These are phyloP conservation scores for Ceratonia siliqua DNA, from an alignment of 306 rosid species.

Conservation along the genomic window DNA sequence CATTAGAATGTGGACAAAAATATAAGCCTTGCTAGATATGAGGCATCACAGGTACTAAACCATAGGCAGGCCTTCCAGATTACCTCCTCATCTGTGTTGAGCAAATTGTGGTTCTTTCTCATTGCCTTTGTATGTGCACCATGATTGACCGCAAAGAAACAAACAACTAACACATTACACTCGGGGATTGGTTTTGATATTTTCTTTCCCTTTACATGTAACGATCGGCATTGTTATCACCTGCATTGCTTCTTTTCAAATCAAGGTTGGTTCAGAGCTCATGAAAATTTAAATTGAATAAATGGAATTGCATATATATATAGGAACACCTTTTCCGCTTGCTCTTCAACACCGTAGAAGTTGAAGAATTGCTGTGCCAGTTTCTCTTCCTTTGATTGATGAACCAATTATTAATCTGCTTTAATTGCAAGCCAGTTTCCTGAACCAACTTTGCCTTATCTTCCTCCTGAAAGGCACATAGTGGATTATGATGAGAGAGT, in stretches of 20 bases:
- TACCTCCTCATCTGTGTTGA: constrained; percentile 29
- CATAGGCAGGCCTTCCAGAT: constrained; percentile 23
- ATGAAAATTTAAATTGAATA: background rate
- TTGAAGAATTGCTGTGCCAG: constrained; percentile 91
- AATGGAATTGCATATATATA: constrained; percentile 4
- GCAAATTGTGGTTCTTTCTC: constrained; percentile 31
- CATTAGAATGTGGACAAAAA: constrained; percentile 52
- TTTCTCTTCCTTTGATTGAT: constrained; percentile 95
- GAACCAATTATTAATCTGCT: constrained; percentile 96
- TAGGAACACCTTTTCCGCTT: constrained; percentile 77
- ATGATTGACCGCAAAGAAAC: constrained; percentile 23
- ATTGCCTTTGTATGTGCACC: constrained; percentile 30
- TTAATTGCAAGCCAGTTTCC: constrained; percentile 89
- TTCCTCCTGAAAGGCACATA: constrained; percentile 65
- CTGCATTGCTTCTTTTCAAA: constrained; percentile 64
- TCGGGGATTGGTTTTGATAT: constrained; percentile 18
- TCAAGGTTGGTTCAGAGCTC: constrained; percentile 52
- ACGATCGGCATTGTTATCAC: constrained; percentile 57
- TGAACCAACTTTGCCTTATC: constrained; percentile 87
- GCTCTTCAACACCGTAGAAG: constrained; percentile 82
- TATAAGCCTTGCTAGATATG: constrained; percentile 45
- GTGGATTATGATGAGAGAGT: background rate
- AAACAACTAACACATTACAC: constrained; percentile 5
- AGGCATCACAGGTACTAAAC: too few species aligned
- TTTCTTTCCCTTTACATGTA: constrained; percentile 40